These are phyloP conservation scores for Cymodocea nodosa DNA, from an alignment of 116 monocot genomes.

Conservation along the genomic window DNA sequence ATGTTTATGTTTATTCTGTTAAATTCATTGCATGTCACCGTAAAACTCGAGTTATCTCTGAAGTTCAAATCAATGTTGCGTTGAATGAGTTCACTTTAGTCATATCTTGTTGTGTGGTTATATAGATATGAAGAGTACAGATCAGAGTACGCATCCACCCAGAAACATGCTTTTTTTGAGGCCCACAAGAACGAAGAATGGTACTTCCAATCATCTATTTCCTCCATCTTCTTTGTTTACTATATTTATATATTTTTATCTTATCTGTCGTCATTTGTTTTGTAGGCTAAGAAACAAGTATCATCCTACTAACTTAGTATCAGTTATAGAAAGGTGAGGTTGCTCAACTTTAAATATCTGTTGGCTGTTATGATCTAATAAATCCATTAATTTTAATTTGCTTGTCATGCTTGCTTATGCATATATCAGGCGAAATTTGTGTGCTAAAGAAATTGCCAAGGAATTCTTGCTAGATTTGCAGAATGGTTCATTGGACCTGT, in stretches of 20 bases:
- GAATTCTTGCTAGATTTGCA: conserved; percentile 87
- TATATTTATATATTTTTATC: neutral
- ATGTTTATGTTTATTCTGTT: no score
- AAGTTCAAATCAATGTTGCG: no score
- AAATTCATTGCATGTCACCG: no score
- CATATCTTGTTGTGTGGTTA: neutral
- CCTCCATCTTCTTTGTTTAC: neutral
- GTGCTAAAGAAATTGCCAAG: conserved; percentile 54
- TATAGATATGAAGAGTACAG: conserved; percentile 85
- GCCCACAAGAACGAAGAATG: conserved; percentile 79
- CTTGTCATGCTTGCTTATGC: neutral
- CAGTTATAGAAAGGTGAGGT: conserved; percentile 90
- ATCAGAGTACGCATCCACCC: conserved; percentile 89
- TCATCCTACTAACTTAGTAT: conserved; percentile 89
- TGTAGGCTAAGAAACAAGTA: conserved; percentile 91
- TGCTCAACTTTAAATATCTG: neutral
- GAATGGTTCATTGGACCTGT: conserved; percentile 76
- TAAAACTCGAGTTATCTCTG: no score
- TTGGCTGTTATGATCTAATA: neutral
- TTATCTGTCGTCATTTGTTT: conserved; percentile 4
- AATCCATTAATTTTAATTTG: no score
- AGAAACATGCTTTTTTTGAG: conserved; percentile 88
- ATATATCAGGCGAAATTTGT: conserved; percentile 54
- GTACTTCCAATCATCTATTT: conserved; percentile 1
- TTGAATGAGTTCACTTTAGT: no score